These are phyloP conservation scores for Tubosaeta brunneosetosa DNA, from an alignment of 768 basidiomycete genomes.

Conservation along the genomic window DNA sequence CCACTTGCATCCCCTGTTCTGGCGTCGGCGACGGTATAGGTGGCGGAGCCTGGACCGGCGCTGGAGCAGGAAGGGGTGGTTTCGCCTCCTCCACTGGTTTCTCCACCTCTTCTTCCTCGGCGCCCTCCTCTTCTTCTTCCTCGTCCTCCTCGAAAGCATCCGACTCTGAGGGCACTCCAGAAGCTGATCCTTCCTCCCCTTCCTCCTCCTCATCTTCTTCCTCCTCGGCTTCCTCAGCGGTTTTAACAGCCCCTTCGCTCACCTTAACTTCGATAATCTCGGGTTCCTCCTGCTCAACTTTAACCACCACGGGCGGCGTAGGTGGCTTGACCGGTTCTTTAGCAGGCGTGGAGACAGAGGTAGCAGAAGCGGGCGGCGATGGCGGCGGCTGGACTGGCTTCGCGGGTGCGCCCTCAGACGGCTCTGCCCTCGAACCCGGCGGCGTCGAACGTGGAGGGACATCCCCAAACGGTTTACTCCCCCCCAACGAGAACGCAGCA, in stretches of 20 bases:
- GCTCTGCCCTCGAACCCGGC: neutral
- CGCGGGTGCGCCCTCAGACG: neutral
- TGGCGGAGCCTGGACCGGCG: conserved; percentile 2
- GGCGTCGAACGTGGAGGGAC: neutral
- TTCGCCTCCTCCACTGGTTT: conserved; percentile 21
- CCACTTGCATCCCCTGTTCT: conserved; percentile 65
- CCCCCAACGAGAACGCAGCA: neutral
- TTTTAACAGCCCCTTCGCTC: conserved; percentile 6
- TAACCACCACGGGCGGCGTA: neutral
- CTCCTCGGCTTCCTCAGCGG: conserved; percentile 25
- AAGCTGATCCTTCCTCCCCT: conserved; percentile 23
- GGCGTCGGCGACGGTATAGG: conserved; percentile 22
- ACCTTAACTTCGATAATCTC: neutral
- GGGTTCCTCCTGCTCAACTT: neutral
- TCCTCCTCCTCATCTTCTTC: conserved; percentile 19
- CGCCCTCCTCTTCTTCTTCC: conserved; percentile 4
- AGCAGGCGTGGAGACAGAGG: conserved; percentile 9
- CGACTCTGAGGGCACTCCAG: neutral
- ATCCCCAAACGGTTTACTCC: neutral
- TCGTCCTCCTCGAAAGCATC: neutral
- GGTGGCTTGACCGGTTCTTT: conserved; percentile 9
- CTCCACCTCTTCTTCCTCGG: conserved; percentile 18
- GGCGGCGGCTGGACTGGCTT: neutral
- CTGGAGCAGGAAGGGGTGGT: conserved; percentile 15
- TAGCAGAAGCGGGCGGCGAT: conserved; percentile 9